phyloP scores from a whole-genome alignment of 2,329 filamentous ascomycete genomes.

The Epichloe hybrida region DNA sequence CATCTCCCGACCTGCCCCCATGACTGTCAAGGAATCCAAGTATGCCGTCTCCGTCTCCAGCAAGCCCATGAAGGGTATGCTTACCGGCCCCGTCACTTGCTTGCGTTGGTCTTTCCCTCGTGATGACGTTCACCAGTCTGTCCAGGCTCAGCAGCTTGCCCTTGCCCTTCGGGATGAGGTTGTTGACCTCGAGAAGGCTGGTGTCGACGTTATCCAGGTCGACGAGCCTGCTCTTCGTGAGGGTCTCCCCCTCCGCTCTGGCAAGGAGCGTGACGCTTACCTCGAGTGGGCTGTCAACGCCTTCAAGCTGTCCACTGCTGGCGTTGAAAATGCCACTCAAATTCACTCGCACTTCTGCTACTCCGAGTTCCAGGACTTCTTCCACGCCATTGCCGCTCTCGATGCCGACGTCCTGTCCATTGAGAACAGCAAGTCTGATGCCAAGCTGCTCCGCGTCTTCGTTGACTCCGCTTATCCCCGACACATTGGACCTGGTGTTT shows the following conservation, averaged over 20 bases:
- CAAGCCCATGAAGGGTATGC: slow-evolving; percentile 99
- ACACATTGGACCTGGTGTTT: slow-evolving; percentile 98
- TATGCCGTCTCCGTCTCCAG: slow-evolving; percentile 91
- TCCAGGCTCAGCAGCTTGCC: slow-evolving; percentile 97
- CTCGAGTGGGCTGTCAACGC: slow-evolving; percentile 94
- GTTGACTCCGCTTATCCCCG: slow-evolving; percentile 94
- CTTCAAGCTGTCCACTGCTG: slow-evolving; percentile 90
- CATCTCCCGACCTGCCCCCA: slow-evolving; percentile 88
- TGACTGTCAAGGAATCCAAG: slow-evolving; percentile 99
- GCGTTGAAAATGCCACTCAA: slow-evolving; percentile 90
- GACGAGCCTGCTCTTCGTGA: slow-evolving; percentile 98
- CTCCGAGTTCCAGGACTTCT: slow-evolving; percentile 99
- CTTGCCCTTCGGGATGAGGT: slow-evolving; percentile 98
- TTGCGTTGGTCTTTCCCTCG: slow-evolving; percentile 99
- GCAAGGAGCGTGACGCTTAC: slow-evolving; percentile 93
- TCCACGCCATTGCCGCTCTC: slow-evolving; percentile 96
- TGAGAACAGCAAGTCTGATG: slow-evolving; percentile 99
- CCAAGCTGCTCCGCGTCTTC: slow-evolving; percentile 97
- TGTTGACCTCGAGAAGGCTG: slow-evolving; percentile 90
- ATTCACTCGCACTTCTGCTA: slow-evolving; percentile 99
- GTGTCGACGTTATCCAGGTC: slow-evolving; percentile 96
- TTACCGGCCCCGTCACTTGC: slow-evolving; percentile 97
- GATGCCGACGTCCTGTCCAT: slow-evolving; percentile 98
- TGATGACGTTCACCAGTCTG: slow-evolving; percentile 97
- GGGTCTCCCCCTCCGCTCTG: slow-evolving; percentile 90